Percentiles rank a stretch among this genome's conserved stretches.
These are phyloP conservation scores for Zymoseptoria brevis DNA, from an alignment of 2,329 filamentous ascomycete genomes.

Conservation along the genomic window DNA sequence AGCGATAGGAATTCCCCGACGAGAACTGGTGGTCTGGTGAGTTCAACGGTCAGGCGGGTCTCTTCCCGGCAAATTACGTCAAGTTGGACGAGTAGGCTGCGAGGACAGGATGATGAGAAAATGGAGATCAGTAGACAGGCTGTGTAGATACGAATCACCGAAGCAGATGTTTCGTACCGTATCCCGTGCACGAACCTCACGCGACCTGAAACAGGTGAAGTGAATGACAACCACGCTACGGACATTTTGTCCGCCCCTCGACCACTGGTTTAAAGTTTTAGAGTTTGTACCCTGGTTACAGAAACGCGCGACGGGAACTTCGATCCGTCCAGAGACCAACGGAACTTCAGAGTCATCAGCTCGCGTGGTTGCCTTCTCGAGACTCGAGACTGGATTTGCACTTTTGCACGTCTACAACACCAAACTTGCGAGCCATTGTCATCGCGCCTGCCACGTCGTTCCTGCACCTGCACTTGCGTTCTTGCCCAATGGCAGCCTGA, in stretches of 20 bases:
- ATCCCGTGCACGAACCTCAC: background rate
- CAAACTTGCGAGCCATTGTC: background rate
- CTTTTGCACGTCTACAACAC: slow-evolving; percentile 1
- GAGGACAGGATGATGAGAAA: background rate
- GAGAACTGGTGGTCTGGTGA: slow-evolving; percentile 98
- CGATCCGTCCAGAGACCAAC: background rate
- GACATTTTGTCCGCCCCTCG: background rate
- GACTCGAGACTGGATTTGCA: background rate
- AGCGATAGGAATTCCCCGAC: slow-evolving; percentile 75
- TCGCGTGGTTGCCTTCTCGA: background rate
- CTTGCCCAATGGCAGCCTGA: background rate
- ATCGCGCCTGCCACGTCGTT: background rate
- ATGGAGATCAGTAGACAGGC: background rate
- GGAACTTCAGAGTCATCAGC: background rate
- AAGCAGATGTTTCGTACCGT: background rate
- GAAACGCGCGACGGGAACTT: background rate
- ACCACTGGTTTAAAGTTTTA: background rate
- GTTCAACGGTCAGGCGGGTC: slow-evolving; percentile 67
- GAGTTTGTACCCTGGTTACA: background rate
- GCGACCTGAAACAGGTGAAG: background rate
- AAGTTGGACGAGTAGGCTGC: slow-evolving; percentile 37
- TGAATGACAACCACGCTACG: background rate
- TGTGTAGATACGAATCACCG: background rate
- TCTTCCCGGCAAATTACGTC: slow-evolving; percentile 60
- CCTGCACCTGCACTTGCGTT: background rate